Evolutionary conservation across 306 rosid genomes (phyloP).

Genomic region (Rosa persica): DNA sequence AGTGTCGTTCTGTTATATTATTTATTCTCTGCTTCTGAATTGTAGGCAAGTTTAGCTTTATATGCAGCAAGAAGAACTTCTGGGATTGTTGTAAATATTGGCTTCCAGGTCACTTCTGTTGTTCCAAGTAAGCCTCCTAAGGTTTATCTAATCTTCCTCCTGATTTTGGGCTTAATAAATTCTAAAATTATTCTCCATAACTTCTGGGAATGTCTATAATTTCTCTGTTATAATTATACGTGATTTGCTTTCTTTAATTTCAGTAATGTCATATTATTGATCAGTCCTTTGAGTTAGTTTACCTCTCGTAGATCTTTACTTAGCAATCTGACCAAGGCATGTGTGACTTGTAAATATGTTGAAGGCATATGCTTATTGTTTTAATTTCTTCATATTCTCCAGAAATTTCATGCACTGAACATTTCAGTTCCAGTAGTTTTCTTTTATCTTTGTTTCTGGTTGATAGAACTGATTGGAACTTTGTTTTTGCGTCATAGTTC

Average conservation of each 20-base stretch:
- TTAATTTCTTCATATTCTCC: neutral
- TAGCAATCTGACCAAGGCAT: neutral
- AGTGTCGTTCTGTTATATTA: conserved; percentile 11
- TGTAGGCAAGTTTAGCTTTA: conserved; percentile 82
- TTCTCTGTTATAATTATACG: neutral
- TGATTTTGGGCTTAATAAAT: neutral
- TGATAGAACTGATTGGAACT: neutral
- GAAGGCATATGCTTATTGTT: neutral
- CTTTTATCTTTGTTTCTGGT: neutral
- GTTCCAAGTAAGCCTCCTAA: conserved; percentile 80
- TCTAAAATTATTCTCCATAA: neutral
- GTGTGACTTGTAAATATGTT: neutral
- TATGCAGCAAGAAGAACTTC: conserved; percentile 81
- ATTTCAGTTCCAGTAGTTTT: neutral
- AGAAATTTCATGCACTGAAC: neutral
- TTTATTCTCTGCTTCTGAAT: conserved; percentile 27
- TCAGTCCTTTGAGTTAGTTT: neutral
- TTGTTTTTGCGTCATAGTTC: conserved; percentile 47
- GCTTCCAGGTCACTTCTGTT: conserved; percentile 82
- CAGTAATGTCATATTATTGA: neutral
- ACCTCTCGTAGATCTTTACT: neutral
- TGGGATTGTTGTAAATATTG: conserved; percentile 90
- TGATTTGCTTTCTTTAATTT: neutral
- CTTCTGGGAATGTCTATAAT: neutral
- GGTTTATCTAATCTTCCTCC: conserved; percentile 11